Percentiles rank a stretch among this genome's conserved stretches.
phyloP scores from a whole-genome alignment of 2,329 filamentous ascomycete genomes.

The Knufia fluminis region DNA sequence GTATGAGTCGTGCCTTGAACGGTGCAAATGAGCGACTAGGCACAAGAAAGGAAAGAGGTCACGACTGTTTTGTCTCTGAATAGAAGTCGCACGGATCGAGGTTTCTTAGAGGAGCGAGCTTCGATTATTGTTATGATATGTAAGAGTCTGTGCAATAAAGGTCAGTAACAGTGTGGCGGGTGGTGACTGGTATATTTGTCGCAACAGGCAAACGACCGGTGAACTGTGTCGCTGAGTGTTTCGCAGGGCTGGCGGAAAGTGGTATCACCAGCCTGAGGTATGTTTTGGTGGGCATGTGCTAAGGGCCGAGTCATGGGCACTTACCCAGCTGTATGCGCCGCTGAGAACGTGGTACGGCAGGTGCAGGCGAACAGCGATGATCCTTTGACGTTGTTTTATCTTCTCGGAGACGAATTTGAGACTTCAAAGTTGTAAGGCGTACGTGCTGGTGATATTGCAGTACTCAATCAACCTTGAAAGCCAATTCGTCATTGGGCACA shows the following conservation, averaged over 20 bases:
- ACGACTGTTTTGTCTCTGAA: neutral
- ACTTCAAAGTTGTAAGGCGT: too few relatives aligned
- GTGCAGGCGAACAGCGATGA: neutral
- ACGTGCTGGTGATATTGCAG: neutral
- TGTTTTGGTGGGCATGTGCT: constrained; percentile 8
- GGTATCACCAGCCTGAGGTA: too few relatives aligned
- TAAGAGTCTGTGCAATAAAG: neutral
- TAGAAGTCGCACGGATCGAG: neutral
- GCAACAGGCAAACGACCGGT: constrained; percentile 1
- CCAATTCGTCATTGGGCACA: constrained; percentile 2
- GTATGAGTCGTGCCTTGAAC: neutral
- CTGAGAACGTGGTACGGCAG: neutral
- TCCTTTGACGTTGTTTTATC: neutral
- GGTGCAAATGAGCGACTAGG: constrained; percentile 9
- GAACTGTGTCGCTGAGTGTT: constrained; percentile 1
- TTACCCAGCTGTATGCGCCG: neutral
- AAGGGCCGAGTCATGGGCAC: neutral
- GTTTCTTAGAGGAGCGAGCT: neutral
- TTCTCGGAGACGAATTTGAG: neutral
- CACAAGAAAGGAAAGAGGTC: constrained; percentile 9
- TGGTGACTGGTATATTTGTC: neutral
- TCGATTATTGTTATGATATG: neutral
- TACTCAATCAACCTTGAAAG: neutral
- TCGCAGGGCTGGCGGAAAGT: constrained; percentile 1
- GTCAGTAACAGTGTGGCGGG: neutral